Percentiles rank a stretch among this genome's conserved stretches.
These are phyloP conservation scores for Aurantiochytrium sp. DNA, from an alignment of 108 stramenopile species.

Conservation along the genomic window DNA sequence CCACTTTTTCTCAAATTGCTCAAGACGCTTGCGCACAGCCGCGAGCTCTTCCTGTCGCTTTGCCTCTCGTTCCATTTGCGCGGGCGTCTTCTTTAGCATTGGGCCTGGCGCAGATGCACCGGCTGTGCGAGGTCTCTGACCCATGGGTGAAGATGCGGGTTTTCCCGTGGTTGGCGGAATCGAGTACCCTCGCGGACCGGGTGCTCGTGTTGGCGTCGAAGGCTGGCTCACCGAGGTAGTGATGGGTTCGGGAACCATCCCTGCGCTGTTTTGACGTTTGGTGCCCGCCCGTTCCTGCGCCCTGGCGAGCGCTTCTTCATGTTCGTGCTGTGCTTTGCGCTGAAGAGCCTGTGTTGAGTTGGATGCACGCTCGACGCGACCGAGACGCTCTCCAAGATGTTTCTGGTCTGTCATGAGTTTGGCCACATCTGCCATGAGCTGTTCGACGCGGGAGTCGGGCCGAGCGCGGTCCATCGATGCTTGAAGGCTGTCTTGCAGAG, in stretches of 20 bases:
- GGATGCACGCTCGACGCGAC: background rate
- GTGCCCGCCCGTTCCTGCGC: background rate
- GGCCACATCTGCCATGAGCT: background rate
- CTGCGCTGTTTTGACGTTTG: background rate
- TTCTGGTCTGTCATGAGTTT: background rate
- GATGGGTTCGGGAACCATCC: background rate
- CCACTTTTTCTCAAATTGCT: background rate
- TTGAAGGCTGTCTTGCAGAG: background rate
- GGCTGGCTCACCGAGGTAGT: background rate
- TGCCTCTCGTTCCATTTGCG: background rate
- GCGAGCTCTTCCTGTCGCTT: slow-evolving; percentile 8
- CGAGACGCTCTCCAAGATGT: background rate
- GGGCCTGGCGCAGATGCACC: no score
- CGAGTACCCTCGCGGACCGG: background rate
- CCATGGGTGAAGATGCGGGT: background rate
- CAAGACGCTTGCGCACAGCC: background rate
- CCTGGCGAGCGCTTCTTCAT: background rate
- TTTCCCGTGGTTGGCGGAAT: background rate
- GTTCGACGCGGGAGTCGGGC: background rate
- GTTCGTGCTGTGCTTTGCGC: background rate
- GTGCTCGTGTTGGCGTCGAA: background rate
- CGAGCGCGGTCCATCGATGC: background rate
- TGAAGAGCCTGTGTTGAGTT: background rate
- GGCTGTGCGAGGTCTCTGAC: no score
- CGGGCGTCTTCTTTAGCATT: background rate